Evolutionary conservation across 805 yeast genomes (phyloP).

Genomic region (Torulaspora gathmanii): DNA sequence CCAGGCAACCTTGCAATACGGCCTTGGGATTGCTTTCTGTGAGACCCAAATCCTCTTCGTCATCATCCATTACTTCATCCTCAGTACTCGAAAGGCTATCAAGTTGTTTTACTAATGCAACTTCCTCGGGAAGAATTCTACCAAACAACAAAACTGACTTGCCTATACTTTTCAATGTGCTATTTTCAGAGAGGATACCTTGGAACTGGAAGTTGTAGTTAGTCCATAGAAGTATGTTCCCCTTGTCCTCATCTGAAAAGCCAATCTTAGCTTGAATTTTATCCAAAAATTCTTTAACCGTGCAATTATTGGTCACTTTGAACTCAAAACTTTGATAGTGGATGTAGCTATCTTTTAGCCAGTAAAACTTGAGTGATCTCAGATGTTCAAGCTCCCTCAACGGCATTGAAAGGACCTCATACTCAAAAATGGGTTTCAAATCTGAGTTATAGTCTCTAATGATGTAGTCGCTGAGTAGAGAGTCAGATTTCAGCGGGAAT

Average conservation of each 20-base stretch:
- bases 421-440: slow-evolving; percentile 51
- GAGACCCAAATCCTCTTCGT: slow-evolving; percentile 17
- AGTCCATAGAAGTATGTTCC: slow-evolving; percentile 55
- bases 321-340: slow-evolving; percentile 67
- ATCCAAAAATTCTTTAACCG: slow-evolving; percentile 50
- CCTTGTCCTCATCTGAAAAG: slow-evolving; percentile 44
- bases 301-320: slow-evolving; percentile 58
- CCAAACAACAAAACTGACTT: slow-evolving; percentile 42
- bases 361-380: slow-evolving; percentile 58
- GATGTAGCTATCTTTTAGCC: slow-evolving; percentile 69
- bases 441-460: slow-evolving; percentile 37
- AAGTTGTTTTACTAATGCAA: slow-evolving; percentile 24
- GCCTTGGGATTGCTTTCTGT: slow-evolving; percentile 4
- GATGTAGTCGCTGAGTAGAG: slow-evolving; percentile 34
- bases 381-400: slow-evolving; percentile 73
- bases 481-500: slow-evolving; percentile 41
- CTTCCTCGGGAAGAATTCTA: slow-evolving; percentile 43
- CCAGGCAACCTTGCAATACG: slow-evolving; percentile 38
- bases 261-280: slow-evolving; percentile 53
- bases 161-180: slow-evolving; percentile 39
- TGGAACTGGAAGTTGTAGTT: slow-evolving; percentile 36
- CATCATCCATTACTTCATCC: slow-evolving; percentile 19
- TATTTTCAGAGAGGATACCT: slow-evolving; percentile 35
- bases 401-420: slow-evolving; percentile 72
- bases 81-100: slow-evolving; percentile 12